Evolutionary conservation across 306 rosid species (phyloP).

Genomic region (Begonia fuchsioides): DNA sequence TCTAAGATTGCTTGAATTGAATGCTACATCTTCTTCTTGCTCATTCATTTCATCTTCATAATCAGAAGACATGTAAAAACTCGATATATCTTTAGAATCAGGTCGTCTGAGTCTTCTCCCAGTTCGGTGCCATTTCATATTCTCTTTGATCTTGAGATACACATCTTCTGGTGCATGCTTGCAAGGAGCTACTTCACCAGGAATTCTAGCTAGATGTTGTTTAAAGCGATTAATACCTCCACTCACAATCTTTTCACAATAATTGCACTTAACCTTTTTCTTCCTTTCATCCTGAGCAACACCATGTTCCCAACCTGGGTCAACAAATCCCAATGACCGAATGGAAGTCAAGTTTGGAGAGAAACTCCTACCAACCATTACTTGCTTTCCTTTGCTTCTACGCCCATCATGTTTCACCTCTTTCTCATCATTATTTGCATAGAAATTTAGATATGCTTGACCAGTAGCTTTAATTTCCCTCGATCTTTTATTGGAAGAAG

Average conservation of each 20-base stretch:
- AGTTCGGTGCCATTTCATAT: constrained; percentile 99
- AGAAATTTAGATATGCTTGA: constrained; percentile 56
- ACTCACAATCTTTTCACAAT: constrained; percentile 84
- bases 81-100: constrained; percentile 43
- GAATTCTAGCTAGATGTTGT: constrained; percentile 95
- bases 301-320: constrained; percentile 99
- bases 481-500: constrained; percentile 68
- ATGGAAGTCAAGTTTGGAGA: constrained; percentile 51
- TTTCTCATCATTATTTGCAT: constrained; percentile 62
- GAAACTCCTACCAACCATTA: constrained; percentile 43
- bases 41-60: constrained; percentile 66
- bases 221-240: constrained; percentile 95
- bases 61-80: constrained; percentile 52
- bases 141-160: constrained; percentile 70
- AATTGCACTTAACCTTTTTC: constrained; percentile 91
- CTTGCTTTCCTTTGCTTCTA: constrained; percentile 74
- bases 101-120: constrained; percentile 73
- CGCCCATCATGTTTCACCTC: constrained; percentile 45
- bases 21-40: constrained; percentile 38
- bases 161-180: constrained; percentile 90
- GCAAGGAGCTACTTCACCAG: constrained; percentile 98
- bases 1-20: constrained; percentile 48
- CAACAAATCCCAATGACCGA: constrained; percentile 79
- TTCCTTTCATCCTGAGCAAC: constrained; percentile 94
- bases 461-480: constrained; percentile 44